phyloP scores from a whole-genome alignment of 2,329 filamentous ascomycete genomes.

The Alternaria longipes region DNA sequence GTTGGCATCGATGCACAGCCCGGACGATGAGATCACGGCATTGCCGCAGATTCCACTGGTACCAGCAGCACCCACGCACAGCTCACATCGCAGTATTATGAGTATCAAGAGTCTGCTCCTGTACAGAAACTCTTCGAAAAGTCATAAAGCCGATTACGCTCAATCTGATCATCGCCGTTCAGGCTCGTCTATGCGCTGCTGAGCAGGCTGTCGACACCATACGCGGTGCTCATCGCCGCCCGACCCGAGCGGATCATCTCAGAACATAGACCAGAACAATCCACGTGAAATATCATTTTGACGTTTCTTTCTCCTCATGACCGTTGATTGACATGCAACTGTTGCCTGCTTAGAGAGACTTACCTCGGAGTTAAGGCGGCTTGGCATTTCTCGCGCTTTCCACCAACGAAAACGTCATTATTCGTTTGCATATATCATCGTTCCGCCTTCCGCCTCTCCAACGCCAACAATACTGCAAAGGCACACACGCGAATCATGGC shows the following conservation, averaged over 20 bases:
- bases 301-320: background rate
- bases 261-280: background rate
- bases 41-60: slow-evolving; percentile 20
- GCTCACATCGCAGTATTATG: slow-evolving; percentile 29
- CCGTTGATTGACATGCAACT: background rate
- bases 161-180: background rate
- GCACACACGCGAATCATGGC: slow-evolving; percentile 61
- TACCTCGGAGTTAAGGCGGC: slow-evolving; percentile 20
- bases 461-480: slow-evolving; percentile 10
- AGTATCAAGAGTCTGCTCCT: slow-evolving; percentile 32
- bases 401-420: slow-evolving; percentile 27
- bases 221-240: background rate
- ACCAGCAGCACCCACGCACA: background rate
- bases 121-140: slow-evolving; percentile 22
- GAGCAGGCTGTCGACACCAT: background rate
- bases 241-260: background rate
- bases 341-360: background rate
- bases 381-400: slow-evolving; percentile 35
- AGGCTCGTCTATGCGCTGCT: background rate
- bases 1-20: slow-evolving; percentile 14
- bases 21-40: slow-evolving; percentile 28
- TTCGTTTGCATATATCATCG: slow-evolving; percentile 17
- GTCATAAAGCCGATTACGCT: background rate
- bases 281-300: background rate
- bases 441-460: slow-evolving; percentile 4